Percentiles rank a stretch among this genome's conserved stretches.
Conservation (phyloP, 2,329 filamentous ascomycete species). For the Fusarium aywerte region DNA sequence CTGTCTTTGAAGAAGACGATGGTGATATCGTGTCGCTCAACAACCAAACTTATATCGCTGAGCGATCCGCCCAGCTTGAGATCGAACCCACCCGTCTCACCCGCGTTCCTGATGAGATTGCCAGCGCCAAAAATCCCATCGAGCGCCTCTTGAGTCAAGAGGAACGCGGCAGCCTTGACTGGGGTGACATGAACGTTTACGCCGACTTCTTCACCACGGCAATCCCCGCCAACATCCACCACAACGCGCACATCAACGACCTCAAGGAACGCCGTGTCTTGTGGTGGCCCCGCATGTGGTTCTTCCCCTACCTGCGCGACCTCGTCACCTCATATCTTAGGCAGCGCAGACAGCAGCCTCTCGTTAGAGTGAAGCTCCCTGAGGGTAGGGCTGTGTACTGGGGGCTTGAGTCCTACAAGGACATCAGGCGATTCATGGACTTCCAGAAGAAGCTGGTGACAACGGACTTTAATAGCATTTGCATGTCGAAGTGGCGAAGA, state of each 20-base stretch:
- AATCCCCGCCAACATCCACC: conserved; percentile 38
- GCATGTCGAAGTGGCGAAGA: conserved; percentile 19
- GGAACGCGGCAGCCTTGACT: conserved; percentile 1
- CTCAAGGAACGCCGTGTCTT: conserved; percentile 25
- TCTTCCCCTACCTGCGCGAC: conserved; percentile 33
- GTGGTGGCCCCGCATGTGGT: conserved; percentile 43
- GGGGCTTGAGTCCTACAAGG: conserved; percentile 24
- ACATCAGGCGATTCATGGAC: conserved; percentile 25
- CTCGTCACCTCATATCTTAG: conserved; percentile 25
- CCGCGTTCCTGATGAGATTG: conserved; percentile 31
- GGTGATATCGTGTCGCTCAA: conserved; percentile 35
- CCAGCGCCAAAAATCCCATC: conserved; percentile 18
- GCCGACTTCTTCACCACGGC: conserved; percentile 40
- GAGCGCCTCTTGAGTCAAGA: neutral
- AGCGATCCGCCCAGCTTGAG: conserved; percentile 24
- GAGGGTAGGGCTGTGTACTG: conserved; percentile 28
- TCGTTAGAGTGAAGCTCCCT: conserved; percentile 2
- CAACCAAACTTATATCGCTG: conserved; percentile 22
- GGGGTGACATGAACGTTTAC: conserved; percentile 41
- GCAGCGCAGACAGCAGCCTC: conserved; percentile 12
- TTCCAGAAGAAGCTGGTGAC: neutral
- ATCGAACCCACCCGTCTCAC: conserved; percentile 34
- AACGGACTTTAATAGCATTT: conserved; percentile 9
- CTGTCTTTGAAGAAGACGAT: conserved; percentile 38
- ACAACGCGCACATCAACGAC: conserved; percentile 39